Percentiles rank a stretch among this genome's conserved stretches.
These are phyloP conservation scores for Tremellales sp. DNA, from an alignment of 1,284 basidiomycete genomes.

Conservation along the genomic window DNA sequence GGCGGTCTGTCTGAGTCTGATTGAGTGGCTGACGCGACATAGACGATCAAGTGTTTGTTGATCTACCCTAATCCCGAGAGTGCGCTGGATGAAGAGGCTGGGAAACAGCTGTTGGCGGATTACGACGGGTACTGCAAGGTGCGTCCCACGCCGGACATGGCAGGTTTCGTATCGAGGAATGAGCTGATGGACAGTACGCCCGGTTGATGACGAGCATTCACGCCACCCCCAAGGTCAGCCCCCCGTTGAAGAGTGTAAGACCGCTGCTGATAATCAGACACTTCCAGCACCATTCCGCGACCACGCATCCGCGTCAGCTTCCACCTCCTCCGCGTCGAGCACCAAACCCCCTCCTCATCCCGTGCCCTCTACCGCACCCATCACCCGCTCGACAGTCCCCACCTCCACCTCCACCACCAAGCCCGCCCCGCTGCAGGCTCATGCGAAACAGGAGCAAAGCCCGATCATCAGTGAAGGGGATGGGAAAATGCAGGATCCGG, in stretches of 20 bases:
- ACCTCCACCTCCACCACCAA: slow-evolving; percentile 6
- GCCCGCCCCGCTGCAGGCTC: slow-evolving; percentile 28
- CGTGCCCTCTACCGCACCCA: slow-evolving; percentile 6
- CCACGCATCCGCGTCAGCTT: slow-evolving; percentile 4
- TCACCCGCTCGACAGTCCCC: slow-evolving; percentile 10
- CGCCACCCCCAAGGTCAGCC: slow-evolving; percentile 38
- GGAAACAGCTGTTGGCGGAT: slow-evolving; percentile 81
- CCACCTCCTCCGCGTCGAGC: slow-evolving; percentile 9
- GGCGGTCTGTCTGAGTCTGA: not conserved
- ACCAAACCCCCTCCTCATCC: slow-evolving; percentile 1
- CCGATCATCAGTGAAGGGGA: slow-evolving; percentile 17
- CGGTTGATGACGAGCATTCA: slow-evolving; percentile 41
- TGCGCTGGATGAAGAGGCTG: slow-evolving; percentile 89
- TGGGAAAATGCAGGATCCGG: not conserved
- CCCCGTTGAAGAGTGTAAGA: too few species aligned
- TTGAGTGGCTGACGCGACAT: not conserved
- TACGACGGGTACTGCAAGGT: slow-evolving; percentile 75
- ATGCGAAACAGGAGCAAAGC: slow-evolving; percentile 32
- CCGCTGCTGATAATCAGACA: too few species aligned
- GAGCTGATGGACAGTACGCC: slow-evolving; percentile 21
- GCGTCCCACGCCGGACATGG: too few species aligned
- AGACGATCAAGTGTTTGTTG: slow-evolving; percentile 85
- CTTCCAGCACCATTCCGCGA: slow-evolving; percentile 29
- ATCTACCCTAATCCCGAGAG: slow-evolving; percentile 96
- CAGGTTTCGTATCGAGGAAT: not conserved